Conservation (phyloP, 495 filamentous ascomycete genomes). For the Astrocystis sublimbata region DNA sequence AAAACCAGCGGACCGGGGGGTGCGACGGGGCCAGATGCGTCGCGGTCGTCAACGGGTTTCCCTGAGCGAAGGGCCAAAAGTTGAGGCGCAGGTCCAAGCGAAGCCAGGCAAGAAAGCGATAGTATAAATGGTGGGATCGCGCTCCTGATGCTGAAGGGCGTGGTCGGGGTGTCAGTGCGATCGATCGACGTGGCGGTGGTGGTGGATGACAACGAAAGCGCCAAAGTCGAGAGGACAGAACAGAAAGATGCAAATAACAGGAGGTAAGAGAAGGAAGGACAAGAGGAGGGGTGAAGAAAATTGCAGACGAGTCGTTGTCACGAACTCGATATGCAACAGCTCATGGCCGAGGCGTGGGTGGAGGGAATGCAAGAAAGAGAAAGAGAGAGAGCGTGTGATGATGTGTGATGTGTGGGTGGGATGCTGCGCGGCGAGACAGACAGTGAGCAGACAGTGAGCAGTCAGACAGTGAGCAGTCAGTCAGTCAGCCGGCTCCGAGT, state of each 20-base stretch:
- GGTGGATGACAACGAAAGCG: constrained; percentile 14
- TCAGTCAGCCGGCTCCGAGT: constrained; percentile 6
- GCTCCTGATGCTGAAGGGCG: not conserved
- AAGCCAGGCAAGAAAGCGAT: not conserved
- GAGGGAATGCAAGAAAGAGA: not conserved
- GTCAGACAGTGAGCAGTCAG: too few species aligned
- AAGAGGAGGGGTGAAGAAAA: not conserved
- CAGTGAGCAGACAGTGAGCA: too few species aligned
- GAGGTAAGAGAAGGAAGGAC: not conserved
- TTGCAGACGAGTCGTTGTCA: constrained; percentile 18
- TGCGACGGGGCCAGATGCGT: constrained; percentile 6
- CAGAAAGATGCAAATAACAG: constrained; percentile 18
- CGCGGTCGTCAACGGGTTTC: not conserved
- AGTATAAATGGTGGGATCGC: not conserved
- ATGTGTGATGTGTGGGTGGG: too few species aligned
- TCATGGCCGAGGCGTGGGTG: constrained; percentile 9
- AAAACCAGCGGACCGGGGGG: not conserved
- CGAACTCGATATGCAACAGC: constrained; percentile 8
- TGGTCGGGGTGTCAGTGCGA: too few species aligned
- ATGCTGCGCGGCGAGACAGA: constrained; percentile 9
- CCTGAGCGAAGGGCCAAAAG: not conserved
- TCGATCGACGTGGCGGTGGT: constrained; percentile 15
- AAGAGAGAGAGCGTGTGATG: constrained; percentile 13
- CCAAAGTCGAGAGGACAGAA: constrained; percentile 9
- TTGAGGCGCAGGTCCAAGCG: not conserved